Evolutionary conservation across 495 filamentous ascomycete genomes (phyloP), one percentile per base, ranked within the genome.

Genomic region (Parachaetomium inaequale): DNA sequence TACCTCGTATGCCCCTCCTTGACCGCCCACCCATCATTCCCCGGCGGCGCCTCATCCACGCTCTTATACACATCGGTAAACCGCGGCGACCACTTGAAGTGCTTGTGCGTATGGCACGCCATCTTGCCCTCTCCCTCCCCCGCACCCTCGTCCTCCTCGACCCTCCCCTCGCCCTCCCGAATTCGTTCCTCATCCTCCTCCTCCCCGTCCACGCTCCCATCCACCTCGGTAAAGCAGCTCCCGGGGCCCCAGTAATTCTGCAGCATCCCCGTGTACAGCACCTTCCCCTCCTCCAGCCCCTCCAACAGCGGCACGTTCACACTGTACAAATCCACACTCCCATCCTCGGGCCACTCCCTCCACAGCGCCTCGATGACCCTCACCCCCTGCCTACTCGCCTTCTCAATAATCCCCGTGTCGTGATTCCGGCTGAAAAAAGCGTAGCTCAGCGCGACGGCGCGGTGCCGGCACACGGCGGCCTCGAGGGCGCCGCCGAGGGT

Each of bases 1-100:
- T 74, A 95, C 92, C 92, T 96, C 6, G 92, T 92, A 76, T 88
- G 88, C 45, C 91, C 89, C 72, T 93, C 86, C 73, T 89, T 89
- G 14, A 98, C 88, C 15, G 86, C 87, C 94, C 93, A 97, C 38
- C 94, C 94, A 79, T 98, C 94, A 74, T 93, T 95, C 25, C 94
- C 94, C 17, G 91, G 89, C 52, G 76, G 77, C 58, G 86, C 84
- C 60, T 89, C 84, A 64, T 94, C 87, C 28, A 96, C 91, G 55
- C 88, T 92, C 63, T 85, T 82, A 72, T 89, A 88, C 2, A 98
- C 89, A 77, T 96, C 92, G 21, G 82, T 77, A 73, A 96, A 94
- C 59, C 85, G 85, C 1, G 94, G 94, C 59, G 88, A 84, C 94
- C 94, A 98, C 75, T 90, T 90, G 78, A 97, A 98, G 73, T 96